phyloP scores from a whole-genome alignment of 139 green algal genomes.

The Pedinophyceae sp. region DNA sequence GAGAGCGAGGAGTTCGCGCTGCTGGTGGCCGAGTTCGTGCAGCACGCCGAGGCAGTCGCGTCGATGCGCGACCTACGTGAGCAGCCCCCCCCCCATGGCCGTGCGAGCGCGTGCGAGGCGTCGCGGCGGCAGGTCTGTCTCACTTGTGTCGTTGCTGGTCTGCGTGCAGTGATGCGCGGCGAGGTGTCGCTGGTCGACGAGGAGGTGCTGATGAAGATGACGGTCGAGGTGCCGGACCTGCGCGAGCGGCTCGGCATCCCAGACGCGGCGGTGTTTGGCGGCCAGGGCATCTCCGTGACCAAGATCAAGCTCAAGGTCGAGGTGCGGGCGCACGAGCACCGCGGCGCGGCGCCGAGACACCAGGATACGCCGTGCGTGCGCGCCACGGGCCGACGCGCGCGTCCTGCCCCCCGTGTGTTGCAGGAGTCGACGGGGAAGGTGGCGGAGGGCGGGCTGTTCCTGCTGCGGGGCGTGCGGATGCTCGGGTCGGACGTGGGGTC shows the following conservation, averaged over 20 bases:
- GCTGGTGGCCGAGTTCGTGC: constrained; percentile 70
- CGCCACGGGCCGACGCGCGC: too few species aligned
- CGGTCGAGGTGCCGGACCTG: constrained; percentile 77
- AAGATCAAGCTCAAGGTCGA: constrained; percentile 43
- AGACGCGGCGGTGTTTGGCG: constrained; percentile 56
- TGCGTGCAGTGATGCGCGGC: too few species aligned
- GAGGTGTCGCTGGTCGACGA: constrained; percentile 37
- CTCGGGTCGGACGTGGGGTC: constrained; percentile 48
- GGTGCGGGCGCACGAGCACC: constrained; percentile 25
- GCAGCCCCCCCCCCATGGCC: too few species aligned
- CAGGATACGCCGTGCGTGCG: too few species aligned
- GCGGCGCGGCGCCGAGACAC: too few species aligned
- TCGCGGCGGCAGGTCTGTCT: too few species aligned
- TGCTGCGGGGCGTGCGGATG: constrained; percentile 56
- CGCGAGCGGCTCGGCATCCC: constrained; percentile 35
- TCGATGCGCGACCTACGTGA: not conserved
- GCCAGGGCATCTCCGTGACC: constrained; percentile 25
- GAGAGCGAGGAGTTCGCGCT: constrained; percentile 59
- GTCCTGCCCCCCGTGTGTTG: too few species aligned
- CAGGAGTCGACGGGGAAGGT: constrained; percentile 9
- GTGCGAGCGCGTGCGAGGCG: too few species aligned
- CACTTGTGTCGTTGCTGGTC: too few species aligned
- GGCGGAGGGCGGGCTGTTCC: constrained; percentile 66
- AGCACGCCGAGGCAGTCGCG: constrained; percentile 32
- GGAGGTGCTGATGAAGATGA: constrained; percentile 58